A percentile compares a stretch with the other conserved stretches of the same genome.
Evolutionary conservation across 225 moss, liverwort and hornwort species (phyloP).

Genomic region (Polytrichum formosum): DNA sequence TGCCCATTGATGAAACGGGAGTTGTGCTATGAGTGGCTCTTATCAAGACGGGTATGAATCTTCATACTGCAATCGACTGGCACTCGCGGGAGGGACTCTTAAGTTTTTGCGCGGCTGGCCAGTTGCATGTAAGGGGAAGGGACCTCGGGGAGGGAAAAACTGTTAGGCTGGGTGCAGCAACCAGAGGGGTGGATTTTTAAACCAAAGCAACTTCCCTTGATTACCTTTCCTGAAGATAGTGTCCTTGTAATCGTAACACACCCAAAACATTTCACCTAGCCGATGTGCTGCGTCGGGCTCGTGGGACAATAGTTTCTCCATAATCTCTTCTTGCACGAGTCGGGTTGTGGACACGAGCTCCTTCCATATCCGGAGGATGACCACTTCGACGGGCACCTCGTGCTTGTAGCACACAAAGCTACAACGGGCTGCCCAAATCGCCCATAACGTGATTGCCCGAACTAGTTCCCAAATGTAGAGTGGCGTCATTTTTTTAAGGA

Average conservation of each 20-base stretch:
- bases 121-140: not conserved
- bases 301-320: slow-evolving; percentile 6
- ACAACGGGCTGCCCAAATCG: slow-evolving; percentile 15
- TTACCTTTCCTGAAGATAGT: slow-evolving; percentile 17
- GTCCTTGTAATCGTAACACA: slow-evolving; percentile 23
- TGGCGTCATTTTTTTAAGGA: slow-evolving; percentile 8
- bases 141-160: not conserved
- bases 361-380: slow-evolving; percentile 12
- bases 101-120: too few species aligned
- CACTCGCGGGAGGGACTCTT: too few species aligned
- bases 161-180: slow-evolving; percentile 9
- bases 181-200: slow-evolving; percentile 14
- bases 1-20: too few species aligned
- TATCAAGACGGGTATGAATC: not conserved
- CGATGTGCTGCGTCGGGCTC: slow-evolving; percentile 2
- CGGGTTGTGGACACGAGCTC: slow-evolving; percentile 6
- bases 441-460: slow-evolving; percentile 15
- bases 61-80: too few species aligned
- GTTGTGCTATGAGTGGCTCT: not conserved
- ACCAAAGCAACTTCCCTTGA: slow-evolving; percentile 13
- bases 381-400: slow-evolving; percentile 1
- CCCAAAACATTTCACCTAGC: not conserved
- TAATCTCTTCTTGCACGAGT: slow-evolving; percentile 5
- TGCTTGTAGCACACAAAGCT: slow-evolving; percentile 2
- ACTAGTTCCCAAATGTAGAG: slow-evolving; percentile 19